phyloP scores from a whole-genome alignment of 352 stramenopile species.

The Thraustochytrium sp. region DNA sequence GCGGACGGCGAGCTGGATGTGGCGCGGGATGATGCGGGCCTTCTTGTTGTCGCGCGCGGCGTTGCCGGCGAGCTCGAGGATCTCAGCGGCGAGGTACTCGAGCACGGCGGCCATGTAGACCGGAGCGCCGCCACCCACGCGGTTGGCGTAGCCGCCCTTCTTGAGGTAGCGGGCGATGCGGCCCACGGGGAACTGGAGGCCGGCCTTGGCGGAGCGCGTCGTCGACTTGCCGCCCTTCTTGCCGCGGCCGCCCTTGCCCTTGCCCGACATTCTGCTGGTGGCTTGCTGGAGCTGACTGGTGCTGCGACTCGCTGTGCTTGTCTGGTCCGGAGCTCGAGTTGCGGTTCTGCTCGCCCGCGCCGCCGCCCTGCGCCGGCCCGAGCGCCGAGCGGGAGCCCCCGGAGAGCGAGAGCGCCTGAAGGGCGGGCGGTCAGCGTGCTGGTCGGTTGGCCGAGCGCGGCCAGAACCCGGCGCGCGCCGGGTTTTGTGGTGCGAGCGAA shows the following conservation, averaged over 20 bases:
- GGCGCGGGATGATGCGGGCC: constrained; percentile 66
- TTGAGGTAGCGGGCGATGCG: constrained; percentile 73
- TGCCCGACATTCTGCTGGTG: constrained; percentile 36
- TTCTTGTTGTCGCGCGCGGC: constrained; percentile 61
- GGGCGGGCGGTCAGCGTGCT: too few species aligned
- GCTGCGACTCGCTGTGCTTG: neutral
- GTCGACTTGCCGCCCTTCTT: constrained; percentile 43
- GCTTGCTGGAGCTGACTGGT: neutral
- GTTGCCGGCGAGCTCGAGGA: constrained; percentile 57
- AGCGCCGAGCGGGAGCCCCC: neutral
- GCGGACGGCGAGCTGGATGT: constrained; percentile 70
- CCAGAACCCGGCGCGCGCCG: too few species aligned
- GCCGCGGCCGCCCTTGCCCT: constrained; percentile 29
- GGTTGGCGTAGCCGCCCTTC: constrained; percentile 67
- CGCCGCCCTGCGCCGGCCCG: neutral
- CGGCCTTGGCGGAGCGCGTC: constrained; percentile 43
- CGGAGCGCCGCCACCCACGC: constrained; percentile 67
- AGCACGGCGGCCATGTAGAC: constrained; percentile 68
- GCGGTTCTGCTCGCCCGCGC: constrained; percentile 46
- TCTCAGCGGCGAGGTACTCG: constrained; percentile 60
- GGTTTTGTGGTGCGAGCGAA: too few species aligned
- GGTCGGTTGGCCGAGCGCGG: too few species aligned
- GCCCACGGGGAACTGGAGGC: constrained; percentile 71
- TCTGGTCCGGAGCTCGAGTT: neutral
- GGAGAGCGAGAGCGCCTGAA: neutral